A percentile compares a stretch with the other conserved stretches of the same genome.
Conservation (phyloP, 2,329 filamentous ascomycete genomes). For the Paraphaeosphaeria sporulosa region DNA sequence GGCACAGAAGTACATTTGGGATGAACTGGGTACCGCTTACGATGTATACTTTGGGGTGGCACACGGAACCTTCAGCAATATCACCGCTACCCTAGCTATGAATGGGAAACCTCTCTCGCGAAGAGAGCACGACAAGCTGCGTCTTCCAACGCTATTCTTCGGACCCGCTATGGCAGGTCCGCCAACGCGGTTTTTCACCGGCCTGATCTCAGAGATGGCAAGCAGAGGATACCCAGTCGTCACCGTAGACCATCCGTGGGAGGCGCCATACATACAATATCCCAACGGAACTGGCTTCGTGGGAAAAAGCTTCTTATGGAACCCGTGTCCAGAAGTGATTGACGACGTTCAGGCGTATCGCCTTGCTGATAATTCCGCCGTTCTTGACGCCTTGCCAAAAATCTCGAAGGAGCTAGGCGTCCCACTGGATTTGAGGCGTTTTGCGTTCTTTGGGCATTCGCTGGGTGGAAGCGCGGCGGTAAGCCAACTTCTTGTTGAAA, state of each 20-base stretch:
- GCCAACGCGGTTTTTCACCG: slow-evolving; percentile 17
- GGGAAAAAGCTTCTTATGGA: slow-evolving; percentile 14
- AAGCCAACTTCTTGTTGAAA: slow-evolving; percentile 16
- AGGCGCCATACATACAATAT: slow-evolving; percentile 25
- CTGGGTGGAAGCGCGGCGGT: slow-evolving; percentile 24
- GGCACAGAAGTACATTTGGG: slow-evolving; percentile 12
- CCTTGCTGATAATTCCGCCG: slow-evolving; percentile 17
- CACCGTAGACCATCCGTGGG: slow-evolving; percentile 27
- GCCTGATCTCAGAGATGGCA: slow-evolving; percentile 21
- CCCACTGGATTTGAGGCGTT: slow-evolving; percentile 24
- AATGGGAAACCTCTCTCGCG: slow-evolving; percentile 12
- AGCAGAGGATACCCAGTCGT: slow-evolving; percentile 23
- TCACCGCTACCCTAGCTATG: slow-evolving; percentile 9
- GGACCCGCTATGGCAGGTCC: slow-evolving; percentile 21
- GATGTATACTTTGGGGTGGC: slow-evolving; percentile 15
- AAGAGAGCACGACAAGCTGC: background rate
- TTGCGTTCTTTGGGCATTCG: slow-evolving; percentile 26
- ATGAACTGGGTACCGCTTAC: slow-evolving; percentile 9
- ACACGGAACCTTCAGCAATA: slow-evolving; percentile 11
- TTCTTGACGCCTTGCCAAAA: slow-evolving; percentile 17
- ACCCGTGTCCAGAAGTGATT: background rate
- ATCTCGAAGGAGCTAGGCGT: slow-evolving; percentile 8
- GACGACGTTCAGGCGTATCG: slow-evolving; percentile 12
- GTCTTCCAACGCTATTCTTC: slow-evolving; percentile 23
- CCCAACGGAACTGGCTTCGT: slow-evolving; percentile 20